A percentile compares a stretch with the other conserved stretches of the same genome.
Conservation (phyloP, 2,329 filamentous ascomycete species). For the Fragosphaeria purpurea region DNA sequence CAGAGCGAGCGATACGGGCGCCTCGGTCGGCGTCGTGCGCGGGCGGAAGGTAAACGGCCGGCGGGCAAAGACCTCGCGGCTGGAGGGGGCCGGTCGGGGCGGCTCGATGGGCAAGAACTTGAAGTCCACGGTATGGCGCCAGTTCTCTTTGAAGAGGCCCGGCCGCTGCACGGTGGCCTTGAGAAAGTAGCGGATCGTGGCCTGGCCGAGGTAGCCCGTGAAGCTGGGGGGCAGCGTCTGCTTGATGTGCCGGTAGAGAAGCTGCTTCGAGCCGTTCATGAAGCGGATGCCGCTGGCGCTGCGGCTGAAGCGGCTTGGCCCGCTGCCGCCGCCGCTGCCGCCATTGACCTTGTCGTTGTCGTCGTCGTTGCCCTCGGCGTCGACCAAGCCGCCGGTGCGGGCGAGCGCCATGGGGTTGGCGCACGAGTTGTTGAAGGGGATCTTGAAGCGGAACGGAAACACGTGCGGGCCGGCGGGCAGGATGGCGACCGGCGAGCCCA, state of each 20-base stretch:
- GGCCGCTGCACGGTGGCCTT: slow-evolving; percentile 93
- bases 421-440: slow-evolving; percentile 68
- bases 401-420: slow-evolving; percentile 43
- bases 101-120: slow-evolving; percentile 91
- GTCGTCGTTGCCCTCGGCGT: slow-evolving; percentile 38
- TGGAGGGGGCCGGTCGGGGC: slow-evolving; percentile 55
- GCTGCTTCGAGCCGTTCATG: slow-evolving; percentile 54
- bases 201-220: slow-evolving; percentile 80
- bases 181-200: slow-evolving; percentile 87
- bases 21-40: slow-evolving; percentile 21
- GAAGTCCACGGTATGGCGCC: slow-evolving; percentile 57
- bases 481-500: slow-evolving; percentile 15
- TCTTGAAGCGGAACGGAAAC: slow-evolving; percentile 70
- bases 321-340: slow-evolving; percentile 36
- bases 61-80: slow-evolving; percentile 76
- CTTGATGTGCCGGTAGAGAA: slow-evolving; percentile 63
- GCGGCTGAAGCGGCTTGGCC: slow-evolving; percentile 43
- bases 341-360: slow-evolving; percentile 20
- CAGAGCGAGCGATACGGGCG: slow-evolving; percentile 7
- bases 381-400: slow-evolving; percentile 42
- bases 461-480: slow-evolving; percentile 61
- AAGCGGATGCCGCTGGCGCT: slow-evolving; percentile 44
- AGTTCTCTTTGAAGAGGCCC: slow-evolving; percentile 82
- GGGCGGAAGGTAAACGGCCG: slow-evolving; percentile 52
- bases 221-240: slow-evolving; percentile 82